Conservation (phyloP, 2,329 filamentous ascomycete species). For the Massarina eburnea region DNA sequence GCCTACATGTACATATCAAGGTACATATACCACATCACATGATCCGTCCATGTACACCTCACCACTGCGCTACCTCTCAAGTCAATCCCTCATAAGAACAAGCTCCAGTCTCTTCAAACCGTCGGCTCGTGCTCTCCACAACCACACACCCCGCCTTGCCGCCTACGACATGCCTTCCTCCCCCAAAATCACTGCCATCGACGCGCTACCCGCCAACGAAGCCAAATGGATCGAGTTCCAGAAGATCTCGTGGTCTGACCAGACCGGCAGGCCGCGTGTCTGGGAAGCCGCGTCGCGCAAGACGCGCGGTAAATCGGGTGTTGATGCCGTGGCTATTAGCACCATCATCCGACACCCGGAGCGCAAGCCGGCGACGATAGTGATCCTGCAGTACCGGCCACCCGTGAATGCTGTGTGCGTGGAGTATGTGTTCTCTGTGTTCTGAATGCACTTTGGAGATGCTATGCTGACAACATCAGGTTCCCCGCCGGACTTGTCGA, state of each 20-base stretch:
- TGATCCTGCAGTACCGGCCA: slow-evolving; percentile 63
- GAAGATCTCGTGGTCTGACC: slow-evolving; percentile 52
- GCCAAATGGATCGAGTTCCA: slow-evolving; percentile 57
- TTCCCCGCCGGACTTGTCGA: slow-evolving; percentile 64
- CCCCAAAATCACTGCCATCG: slow-evolving; percentile 40
- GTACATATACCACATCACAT: not conserved
- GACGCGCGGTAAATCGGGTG: slow-evolving; percentile 57
- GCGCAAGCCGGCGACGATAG: slow-evolving; percentile 53
- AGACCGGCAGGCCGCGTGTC: slow-evolving; percentile 48
- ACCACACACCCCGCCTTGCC: slow-evolving; percentile 9
- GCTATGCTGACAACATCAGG: too few species aligned
- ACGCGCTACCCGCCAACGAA: slow-evolving; percentile 53
- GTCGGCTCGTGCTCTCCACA: slow-evolving; percentile 17
- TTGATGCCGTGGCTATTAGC: slow-evolving; percentile 62
- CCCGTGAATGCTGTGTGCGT: slow-evolving; percentile 61
- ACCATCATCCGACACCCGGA: slow-evolving; percentile 56
- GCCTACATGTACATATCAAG: not conserved
- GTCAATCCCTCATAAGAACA: not conserved
- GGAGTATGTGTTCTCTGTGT: too few species aligned
- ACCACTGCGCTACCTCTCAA: slow-evolving; percentile 1
- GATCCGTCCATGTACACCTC: not conserved
- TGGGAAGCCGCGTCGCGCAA: slow-evolving; percentile 56
- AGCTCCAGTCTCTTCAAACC: not conserved
- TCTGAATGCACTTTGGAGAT: too few species aligned
- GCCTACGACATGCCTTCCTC: slow-evolving; percentile 37